phyloP scores from a whole-genome alignment of 352 stramenopile genomes.

The Phytophthora multivora region DNA sequence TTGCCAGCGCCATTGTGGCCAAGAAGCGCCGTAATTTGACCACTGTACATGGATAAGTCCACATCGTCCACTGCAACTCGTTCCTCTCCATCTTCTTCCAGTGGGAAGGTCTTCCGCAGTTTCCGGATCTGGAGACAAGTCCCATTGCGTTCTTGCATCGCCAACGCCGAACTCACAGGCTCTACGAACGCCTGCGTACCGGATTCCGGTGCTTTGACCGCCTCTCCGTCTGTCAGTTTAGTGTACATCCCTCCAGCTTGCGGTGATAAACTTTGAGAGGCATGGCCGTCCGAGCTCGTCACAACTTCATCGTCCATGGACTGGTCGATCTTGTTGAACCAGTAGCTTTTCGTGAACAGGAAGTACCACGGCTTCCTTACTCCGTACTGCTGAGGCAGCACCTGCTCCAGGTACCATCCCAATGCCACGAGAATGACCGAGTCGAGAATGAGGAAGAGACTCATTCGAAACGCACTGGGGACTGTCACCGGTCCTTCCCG shows the following conservation, averaged over 20 bases:
- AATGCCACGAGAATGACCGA: constrained; percentile 79
- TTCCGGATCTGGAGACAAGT: constrained; percentile 48
- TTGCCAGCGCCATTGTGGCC: constrained; percentile 91
- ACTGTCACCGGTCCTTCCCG: constrained; percentile 46
- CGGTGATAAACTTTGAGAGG: constrained; percentile 13
- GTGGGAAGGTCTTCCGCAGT: constrained; percentile 71
- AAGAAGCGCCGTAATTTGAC: constrained; percentile 93
- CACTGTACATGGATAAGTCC: constrained; percentile 89
- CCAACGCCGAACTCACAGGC: constrained; percentile 44
- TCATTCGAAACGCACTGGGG: constrained; percentile 55
- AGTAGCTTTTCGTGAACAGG: constrained; percentile 59
- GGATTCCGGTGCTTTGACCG: background rate
- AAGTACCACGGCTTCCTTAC: constrained; percentile 92
- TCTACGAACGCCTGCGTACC: constrained; percentile 33
- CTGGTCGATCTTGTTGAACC: constrained; percentile 23
- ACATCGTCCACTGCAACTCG: constrained; percentile 87
- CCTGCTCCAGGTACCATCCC: constrained; percentile 93
- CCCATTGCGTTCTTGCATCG: constrained; percentile 43
- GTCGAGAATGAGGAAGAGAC: constrained; percentile 77
- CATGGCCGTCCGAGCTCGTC: constrained; percentile 1
- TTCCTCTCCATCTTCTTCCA: constrained; percentile 52
- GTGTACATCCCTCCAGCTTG: constrained; percentile 30
- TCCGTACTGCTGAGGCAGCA: constrained; percentile 92
- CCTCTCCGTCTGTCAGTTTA: constrained; percentile 10
- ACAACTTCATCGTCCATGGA: background rate